Evolutionary conservation across 2,329 filamentous ascomycete genomes (phyloP).

Genomic region (Lachnellula subtilissima): DNA sequence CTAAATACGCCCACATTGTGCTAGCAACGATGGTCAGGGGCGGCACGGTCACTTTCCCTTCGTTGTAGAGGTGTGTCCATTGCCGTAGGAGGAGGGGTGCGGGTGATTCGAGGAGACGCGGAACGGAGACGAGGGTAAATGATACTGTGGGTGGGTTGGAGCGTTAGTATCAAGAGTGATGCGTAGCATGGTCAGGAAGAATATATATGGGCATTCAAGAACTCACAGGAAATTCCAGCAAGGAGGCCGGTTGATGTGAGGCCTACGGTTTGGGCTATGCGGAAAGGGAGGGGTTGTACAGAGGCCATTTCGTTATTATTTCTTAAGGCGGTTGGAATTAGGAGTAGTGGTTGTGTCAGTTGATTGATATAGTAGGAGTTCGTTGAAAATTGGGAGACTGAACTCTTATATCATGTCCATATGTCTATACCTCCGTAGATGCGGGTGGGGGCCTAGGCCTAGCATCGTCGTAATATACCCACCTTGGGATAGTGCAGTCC

Average conservation of each 20-base stretch:
- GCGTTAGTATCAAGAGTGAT: neutral
- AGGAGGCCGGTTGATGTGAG: slow-evolving; percentile 46
- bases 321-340: too few relatives aligned
- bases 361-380: too few relatives aligned
- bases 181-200: neutral
- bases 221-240: slow-evolving; percentile 32
- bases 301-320: neutral
- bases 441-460: too few relatives aligned
- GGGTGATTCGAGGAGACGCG: slow-evolving; percentile 49
- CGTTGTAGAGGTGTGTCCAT: slow-evolving; percentile 43
- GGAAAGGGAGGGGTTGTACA: slow-evolving; percentile 30
- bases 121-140: slow-evolving; percentile 33
- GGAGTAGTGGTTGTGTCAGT: too few relatives aligned
- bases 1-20: neutral
- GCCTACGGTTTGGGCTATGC: slow-evolving; percentile 45
- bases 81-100: slow-evolving; percentile 50
- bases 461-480: too few relatives aligned
- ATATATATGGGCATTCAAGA: neutral
- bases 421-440: too few relatives aligned
- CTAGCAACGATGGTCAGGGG: slow-evolving; percentile 37
- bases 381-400: too few relatives aligned
- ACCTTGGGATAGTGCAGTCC: too few relatives aligned
- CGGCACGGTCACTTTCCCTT: slow-evolving; percentile 37
- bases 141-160: neutral
- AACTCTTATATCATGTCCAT: too few relatives aligned